phyloP scores from a whole-genome alignment of 192 early-diverging fungal species.

The Podila epigama region DNA sequence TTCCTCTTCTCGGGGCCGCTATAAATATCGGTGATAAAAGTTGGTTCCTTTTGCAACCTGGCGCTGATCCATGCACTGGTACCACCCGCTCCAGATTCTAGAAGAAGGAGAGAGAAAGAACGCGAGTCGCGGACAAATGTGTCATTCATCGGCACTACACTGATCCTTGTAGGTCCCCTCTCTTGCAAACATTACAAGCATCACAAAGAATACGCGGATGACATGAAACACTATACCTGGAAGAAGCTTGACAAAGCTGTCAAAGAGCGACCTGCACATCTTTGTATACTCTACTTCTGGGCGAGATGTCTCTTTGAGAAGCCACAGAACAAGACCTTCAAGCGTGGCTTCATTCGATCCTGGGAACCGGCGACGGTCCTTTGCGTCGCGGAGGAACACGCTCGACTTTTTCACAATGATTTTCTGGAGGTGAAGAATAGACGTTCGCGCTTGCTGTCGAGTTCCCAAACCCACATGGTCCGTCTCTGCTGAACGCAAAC shows the following conservation, averaged over 20 bases:
- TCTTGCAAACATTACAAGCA: neutral
- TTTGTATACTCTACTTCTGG: constrained; percentile 67
- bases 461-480: constrained; percentile 71
- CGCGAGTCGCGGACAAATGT: too few species aligned
- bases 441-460: constrained; percentile 52
- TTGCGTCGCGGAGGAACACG: constrained; percentile 56
- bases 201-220: neutral
- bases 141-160: too few species aligned
- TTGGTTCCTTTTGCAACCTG: constrained; percentile 13
- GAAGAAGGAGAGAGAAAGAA: neutral
- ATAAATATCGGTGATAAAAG: constrained; percentile 12
- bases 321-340: constrained; percentile 59
- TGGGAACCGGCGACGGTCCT: constrained; percentile 55
- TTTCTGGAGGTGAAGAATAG: constrained; percentile 65
- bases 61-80: constrained; percentile 31
- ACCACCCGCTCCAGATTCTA: constrained; percentile 3
- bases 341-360: constrained; percentile 55
- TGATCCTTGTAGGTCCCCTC: too few species aligned
- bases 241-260: constrained; percentile 56
- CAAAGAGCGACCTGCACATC: constrained; percentile 68
- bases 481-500: constrained; percentile 63
- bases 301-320: constrained; percentile 61
- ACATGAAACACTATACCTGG: constrained; percentile 47
- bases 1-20: neutral
- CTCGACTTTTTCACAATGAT: constrained; percentile 63